Conservation (phyloP, 768 basidiomycete genomes). For the Ramaria sp. region DNA sequence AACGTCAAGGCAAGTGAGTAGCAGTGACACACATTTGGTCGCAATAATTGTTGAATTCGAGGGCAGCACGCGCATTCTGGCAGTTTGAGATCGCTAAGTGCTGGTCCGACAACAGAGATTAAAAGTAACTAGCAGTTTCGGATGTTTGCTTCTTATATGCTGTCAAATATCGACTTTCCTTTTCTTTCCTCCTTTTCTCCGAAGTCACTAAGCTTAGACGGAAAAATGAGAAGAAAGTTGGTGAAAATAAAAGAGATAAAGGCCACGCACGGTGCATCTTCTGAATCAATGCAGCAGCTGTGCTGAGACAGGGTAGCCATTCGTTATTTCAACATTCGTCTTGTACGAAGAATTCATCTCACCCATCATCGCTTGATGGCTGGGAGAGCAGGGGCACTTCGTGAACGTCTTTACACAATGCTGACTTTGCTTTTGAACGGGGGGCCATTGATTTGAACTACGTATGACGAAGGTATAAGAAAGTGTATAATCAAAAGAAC, state of each 20-base stretch:
- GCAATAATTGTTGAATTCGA: slow-evolving; percentile 3
- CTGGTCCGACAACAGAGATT: neutral
- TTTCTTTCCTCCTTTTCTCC: slow-evolving; percentile 5
- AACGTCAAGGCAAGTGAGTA: too few species aligned
- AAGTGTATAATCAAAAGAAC: neutral
- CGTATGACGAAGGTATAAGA: neutral
- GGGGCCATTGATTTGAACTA: neutral
- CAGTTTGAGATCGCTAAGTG: neutral
- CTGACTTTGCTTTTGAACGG: neutral
- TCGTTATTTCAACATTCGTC: too few species aligned
- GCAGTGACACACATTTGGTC: slow-evolving; percentile 1
- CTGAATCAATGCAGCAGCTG: slow-evolving; percentile 2
- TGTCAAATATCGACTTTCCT: neutral
- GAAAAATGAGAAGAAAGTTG: neutral
- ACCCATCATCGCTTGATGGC: slow-evolving; percentile 3
- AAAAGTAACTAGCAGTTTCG: neutral
- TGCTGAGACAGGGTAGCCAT: neutral
- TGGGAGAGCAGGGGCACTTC: neutral
- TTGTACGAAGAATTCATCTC: neutral
- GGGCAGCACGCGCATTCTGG: neutral
- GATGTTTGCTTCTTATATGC: neutral
- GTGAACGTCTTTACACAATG: neutral
- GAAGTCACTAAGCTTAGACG: neutral
- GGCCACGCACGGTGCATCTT: slow-evolving; percentile 5
- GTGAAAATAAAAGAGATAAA: too few species aligned